These are phyloP conservation scores for Fusarium secorum DNA, from an alignment of 2,329 filamentous ascomycete species.

Conservation along the genomic window DNA sequence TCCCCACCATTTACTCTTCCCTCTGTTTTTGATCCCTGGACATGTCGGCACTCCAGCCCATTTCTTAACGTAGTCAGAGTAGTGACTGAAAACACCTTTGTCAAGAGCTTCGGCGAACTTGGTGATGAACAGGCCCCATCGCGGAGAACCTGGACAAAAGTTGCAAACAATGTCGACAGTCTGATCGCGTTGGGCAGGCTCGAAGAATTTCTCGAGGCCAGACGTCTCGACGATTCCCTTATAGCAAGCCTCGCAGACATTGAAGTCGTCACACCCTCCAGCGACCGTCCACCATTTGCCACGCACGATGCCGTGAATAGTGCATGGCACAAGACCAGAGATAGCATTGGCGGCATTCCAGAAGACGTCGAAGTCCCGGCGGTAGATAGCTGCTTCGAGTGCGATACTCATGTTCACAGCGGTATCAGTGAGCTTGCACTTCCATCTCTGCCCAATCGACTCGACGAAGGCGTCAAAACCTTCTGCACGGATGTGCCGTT, in stretches of 20 bases:
- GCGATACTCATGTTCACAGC: slow-evolving; percentile 39
- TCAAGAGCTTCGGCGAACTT: slow-evolving; percentile 45
- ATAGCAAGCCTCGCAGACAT: slow-evolving; percentile 48
- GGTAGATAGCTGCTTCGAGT: slow-evolving; percentile 38
- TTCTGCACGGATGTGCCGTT: slow-evolving; percentile 13
- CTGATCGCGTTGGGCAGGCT: slow-evolving; percentile 26
- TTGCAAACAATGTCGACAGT: slow-evolving; percentile 42
- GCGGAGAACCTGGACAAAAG: slow-evolving; percentile 40
- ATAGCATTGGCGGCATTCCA: slow-evolving; percentile 37
- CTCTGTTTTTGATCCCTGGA: slow-evolving; percentile 39
- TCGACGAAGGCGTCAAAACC: slow-evolving; percentile 39
- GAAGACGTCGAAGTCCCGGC: slow-evolving; percentile 42
- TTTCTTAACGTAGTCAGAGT: slow-evolving; percentile 39
- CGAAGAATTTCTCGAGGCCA: slow-evolving; percentile 42
- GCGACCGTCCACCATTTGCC: slow-evolving; percentile 48
- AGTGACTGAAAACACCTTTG: slow-evolving; percentile 44
- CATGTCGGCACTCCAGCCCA: slow-evolving; percentile 43
- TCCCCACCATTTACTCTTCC: slow-evolving; percentile 47
- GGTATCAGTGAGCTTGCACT: slow-evolving; percentile 38
- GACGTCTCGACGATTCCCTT: slow-evolving; percentile 42
- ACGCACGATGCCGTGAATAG: slow-evolving; percentile 39
- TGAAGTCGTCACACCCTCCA: slow-evolving; percentile 33
- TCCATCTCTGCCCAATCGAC: slow-evolving; percentile 32
- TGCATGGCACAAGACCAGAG: slow-evolving; percentile 39
- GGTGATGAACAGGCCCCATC: slow-evolving; percentile 39